Conservation (phyloP, 306 rosid species). For the Acacia acuminata region DNA sequence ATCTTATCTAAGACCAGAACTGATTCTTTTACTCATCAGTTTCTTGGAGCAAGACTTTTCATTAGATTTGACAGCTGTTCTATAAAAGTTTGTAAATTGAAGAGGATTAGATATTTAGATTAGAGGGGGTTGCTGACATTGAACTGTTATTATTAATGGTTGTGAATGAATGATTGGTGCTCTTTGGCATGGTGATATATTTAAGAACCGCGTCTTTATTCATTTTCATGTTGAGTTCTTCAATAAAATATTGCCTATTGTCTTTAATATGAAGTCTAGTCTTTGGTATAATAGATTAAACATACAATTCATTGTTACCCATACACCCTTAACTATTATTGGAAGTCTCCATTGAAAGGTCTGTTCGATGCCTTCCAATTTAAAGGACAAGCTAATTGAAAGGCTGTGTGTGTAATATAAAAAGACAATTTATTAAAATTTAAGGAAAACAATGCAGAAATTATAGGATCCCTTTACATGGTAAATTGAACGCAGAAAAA, state of each 20-base stretch:
- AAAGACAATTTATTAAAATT: too few species aligned
- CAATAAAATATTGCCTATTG: background rate
- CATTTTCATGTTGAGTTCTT: background rate
- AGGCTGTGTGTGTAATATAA: too few species aligned
- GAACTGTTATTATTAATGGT: slow-evolving; percentile 13
- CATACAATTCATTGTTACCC: background rate
- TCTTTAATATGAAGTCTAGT: too few species aligned
- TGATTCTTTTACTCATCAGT: slow-evolving; percentile 52
- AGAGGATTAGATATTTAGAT: slow-evolving; percentile 44
- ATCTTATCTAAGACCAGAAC: slow-evolving; percentile 45
- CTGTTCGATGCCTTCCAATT: too few species aligned
- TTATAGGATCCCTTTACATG: too few species aligned
- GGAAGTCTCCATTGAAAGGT: too few species aligned
- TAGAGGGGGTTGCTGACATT: slow-evolving; percentile 31
- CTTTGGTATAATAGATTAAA: background rate
- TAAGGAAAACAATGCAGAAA: too few species aligned
- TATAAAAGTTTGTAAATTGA: slow-evolving; percentile 59
- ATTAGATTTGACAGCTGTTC: slow-evolving; percentile 45
- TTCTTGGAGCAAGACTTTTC: slow-evolving; percentile 36
- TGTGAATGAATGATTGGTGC: slow-evolving; percentile 35
- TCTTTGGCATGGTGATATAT: background rate
- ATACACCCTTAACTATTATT: background rate
- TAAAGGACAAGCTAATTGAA: too few species aligned
- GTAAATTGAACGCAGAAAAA: too few species aligned
- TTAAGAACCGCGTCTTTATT: background rate